Evolutionary conservation across 2,329 filamentous ascomycete genomes (phyloP).

Genomic region (Aspergillus sp.): DNA sequence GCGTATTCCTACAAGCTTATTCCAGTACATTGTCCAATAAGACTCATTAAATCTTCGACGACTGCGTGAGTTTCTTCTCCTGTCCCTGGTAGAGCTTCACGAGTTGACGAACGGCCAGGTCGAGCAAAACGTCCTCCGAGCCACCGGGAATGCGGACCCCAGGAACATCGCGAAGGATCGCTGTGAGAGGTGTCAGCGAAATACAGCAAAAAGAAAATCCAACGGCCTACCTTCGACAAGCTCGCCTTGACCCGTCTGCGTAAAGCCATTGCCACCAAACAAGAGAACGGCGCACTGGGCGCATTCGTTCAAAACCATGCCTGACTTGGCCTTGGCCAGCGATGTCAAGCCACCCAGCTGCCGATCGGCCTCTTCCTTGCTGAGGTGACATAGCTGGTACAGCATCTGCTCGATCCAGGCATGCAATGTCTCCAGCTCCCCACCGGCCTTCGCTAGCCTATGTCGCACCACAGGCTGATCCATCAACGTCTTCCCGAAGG

Average conservation of each 20-base stretch:
- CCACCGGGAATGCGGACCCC: conserved; percentile 57
- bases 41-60: conserved; percentile 18
- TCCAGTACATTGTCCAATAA: too few relatives aligned
- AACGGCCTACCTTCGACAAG: conserved; percentile 54
- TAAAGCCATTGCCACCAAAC: conserved; percentile 67
- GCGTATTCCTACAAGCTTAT: too few relatives aligned
- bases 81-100: conserved; percentile 53
- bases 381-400: conserved; percentile 56
- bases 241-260: conserved; percentile 60
- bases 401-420: conserved; percentile 65
- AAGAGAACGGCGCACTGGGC: conserved; percentile 59
- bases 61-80: conserved; percentile 20
- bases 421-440: conserved; percentile 58
- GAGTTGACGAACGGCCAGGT: conserved; percentile 59
- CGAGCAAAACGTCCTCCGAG: conserved; percentile 63
- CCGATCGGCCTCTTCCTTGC: conserved; percentile 36
- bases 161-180: conserved; percentile 55
- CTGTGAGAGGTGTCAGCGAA: conserved; percentile 32
- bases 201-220: conserved; percentile 2
- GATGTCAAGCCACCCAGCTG: conserved; percentile 63
- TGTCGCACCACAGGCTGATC: conserved; percentile 67
- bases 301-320: conserved; percentile 62
- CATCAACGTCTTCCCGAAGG: conserved; percentile 59
- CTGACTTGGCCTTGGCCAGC: conserved; percentile 62
- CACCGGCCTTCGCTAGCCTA: conserved; percentile 60